Conservation (phyloP, 805 yeast species). For the Saturnispora quitensis region DNA sequence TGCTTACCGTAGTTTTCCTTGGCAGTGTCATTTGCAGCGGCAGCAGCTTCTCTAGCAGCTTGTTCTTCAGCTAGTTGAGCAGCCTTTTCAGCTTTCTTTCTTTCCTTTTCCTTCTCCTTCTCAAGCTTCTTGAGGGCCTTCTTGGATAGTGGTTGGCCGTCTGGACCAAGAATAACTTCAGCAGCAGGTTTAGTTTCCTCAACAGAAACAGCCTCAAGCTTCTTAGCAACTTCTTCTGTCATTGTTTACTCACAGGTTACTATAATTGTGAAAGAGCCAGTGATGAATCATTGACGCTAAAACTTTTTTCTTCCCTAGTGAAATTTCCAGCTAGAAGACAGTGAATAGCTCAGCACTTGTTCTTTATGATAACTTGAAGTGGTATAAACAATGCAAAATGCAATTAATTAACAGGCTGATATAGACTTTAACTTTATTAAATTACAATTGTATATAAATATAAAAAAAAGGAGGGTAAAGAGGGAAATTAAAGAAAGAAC, state of each 20-base stretch:
- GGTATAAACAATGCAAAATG: not conserved
- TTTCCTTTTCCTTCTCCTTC: conserved; percentile 86
- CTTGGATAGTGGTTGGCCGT: conserved; percentile 83
- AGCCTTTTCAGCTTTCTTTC: conserved; percentile 87
- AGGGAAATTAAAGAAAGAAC: not conserved
- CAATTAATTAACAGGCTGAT: not conserved
- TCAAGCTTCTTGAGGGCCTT: conserved; percentile 92
- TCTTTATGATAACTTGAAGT: not conserved
- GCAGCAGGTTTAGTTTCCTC: conserved; percentile 10
- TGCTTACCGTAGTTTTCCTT: conserved; percentile 81
- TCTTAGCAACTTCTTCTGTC: conserved; percentile 25
- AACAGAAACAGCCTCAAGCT: conserved; percentile 21
- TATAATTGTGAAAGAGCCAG: not conserved
- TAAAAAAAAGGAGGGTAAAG: not conserved
- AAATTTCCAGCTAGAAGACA: not conserved
- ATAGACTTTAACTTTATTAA: not conserved
- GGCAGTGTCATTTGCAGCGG: conserved; percentile 78
- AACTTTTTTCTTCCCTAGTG: not conserved
- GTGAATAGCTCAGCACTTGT: not conserved
- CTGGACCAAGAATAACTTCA: conserved; percentile 31
- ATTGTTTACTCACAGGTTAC: conserved; percentile 7
- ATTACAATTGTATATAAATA: conserved; percentile 1
- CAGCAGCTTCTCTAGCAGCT: conserved; percentile 62
- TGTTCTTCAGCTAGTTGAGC: conserved; percentile 79
- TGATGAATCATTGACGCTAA: not conserved